phyloP scores from a whole-genome alignment of 2,329 filamentous ascomycete species.

The Paecilomyces fulvus region DNA sequence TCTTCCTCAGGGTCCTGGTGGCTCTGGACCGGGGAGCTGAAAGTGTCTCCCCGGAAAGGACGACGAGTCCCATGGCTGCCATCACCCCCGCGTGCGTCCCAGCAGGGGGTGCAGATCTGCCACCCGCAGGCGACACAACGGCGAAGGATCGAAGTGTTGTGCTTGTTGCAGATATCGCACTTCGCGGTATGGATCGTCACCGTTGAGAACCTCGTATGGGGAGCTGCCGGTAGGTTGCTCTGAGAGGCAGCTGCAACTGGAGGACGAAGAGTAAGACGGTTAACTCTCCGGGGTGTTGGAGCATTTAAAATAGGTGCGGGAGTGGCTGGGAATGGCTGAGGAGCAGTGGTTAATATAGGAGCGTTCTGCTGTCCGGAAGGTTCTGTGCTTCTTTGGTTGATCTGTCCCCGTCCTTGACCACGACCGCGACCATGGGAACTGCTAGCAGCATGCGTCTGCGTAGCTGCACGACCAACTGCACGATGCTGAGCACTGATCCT shows the following conservation, averaged over 20 bases:
- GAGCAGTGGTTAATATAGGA: not conserved
- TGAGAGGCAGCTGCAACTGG: not conserved
- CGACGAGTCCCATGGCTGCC: constrained; percentile 10
- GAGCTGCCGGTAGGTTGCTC: not conserved
- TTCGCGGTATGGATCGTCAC: constrained; percentile 27
- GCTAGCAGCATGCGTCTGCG: not conserved
- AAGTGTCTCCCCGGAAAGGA: constrained; percentile 5
- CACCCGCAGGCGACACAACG: constrained; percentile 26
- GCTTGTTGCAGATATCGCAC: constrained; percentile 28
- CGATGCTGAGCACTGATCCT: not conserved
- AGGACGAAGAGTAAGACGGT: constrained; percentile 3
- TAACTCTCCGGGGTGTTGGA: not conserved
- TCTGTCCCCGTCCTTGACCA: not conserved
- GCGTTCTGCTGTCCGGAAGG: not conserved
- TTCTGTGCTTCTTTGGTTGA: not conserved
- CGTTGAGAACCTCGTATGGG: constrained; percentile 14
- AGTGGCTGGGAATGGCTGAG: not conserved
- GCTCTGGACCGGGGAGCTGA: not conserved
- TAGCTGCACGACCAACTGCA: not conserved
- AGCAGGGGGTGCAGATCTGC: constrained; percentile 29
- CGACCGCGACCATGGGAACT: not conserved
- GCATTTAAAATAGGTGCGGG: not conserved
- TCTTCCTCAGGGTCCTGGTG: not conserved
- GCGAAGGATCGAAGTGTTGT: constrained; percentile 23
- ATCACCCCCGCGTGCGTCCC: constrained; percentile 9